phyloP scores from a whole-genome alignment of 2,329 filamentous ascomycete genomes.

The Geosmithia flava region DNA sequence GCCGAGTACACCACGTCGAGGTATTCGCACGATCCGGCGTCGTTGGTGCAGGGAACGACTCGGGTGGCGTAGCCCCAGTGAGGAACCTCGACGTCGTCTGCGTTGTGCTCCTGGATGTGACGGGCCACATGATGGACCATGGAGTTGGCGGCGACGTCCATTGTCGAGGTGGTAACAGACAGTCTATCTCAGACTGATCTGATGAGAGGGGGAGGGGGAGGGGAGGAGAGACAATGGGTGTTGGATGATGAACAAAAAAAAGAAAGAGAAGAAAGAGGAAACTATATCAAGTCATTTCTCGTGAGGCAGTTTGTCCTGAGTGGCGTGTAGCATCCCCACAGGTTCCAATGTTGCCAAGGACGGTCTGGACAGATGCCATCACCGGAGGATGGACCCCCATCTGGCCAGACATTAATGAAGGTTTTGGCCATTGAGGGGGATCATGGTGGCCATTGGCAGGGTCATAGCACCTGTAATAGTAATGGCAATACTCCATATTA shows the following conservation, averaged over 20 bases:
- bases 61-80: slow-evolving; percentile 37
- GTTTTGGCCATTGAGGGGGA: too few species aligned
- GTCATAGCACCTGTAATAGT: too few species aligned
- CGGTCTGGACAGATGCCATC: too few species aligned
- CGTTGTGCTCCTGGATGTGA: slow-evolving; percentile 29
- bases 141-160: not conserved
- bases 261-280: too few species aligned
- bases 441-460: too few species aligned
- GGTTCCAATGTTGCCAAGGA: too few species aligned
- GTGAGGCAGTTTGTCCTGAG: too few species aligned
- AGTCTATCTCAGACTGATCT: not conserved
- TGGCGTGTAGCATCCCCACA: too few species aligned
- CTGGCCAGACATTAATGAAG: too few species aligned
- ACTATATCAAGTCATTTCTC: too few species aligned
- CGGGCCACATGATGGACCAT: slow-evolving; percentile 5
- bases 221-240: not conserved
- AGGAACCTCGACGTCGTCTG: slow-evolving; percentile 19
- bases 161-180: not conserved
- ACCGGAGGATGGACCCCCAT: too few species aligned
- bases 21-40: slow-evolving; percentile 33
- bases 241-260: not conserved
- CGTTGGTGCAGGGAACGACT: slow-evolving; percentile 30
- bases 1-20: slow-evolving; percentile 36
- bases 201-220: not conserved
- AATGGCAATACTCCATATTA: too few species aligned